Evolutionary conservation across 805 yeast genomes (phyloP), one percentile per base, ranked within the genome.

Genomic region (Kazachstania africana): DNA sequence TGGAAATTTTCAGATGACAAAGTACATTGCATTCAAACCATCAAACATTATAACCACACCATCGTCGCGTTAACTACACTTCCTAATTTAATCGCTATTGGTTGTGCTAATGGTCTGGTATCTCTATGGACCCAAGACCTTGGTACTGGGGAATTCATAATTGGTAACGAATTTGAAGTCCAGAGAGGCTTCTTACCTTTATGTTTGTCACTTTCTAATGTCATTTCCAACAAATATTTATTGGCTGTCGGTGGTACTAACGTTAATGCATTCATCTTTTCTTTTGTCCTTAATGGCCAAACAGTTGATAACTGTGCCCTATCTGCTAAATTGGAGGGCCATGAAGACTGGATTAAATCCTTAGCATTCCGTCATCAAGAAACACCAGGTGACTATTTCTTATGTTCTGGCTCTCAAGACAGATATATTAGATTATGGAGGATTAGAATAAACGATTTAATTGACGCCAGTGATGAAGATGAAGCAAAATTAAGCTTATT

Each of bases 331-430:
- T 56, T 91, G 21, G 67, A 75, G 17, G 98, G 99, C 4, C 98
- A 91, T 53, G 98, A 91, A 56, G 95, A 87, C 55, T 91, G 99
- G 99, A 71, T 91, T 31, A 79, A 80, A 49, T 66, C 83, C 10
- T 57, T 91, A 19, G 66, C 75, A 1, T 72, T 83, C 47, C 72
- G 68, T 23, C 55, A 65, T 35, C 45, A 43, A 29, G 65, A 60
- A 13, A 53, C 56, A 0, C 63, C 62, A 5, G 71, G 66, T 15
- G 75, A 72, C 37, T 72, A 67, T 43, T 50, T 82, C 3, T 60
- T 91, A 17, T 97, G 97, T 4, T 72, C 81, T 34, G 97, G 94
- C 0, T 78, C 95, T 1, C 95, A 91, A 50, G 99, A 91, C 54
- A 64, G 94, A 44, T 85, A 84, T 50, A 83, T 91, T 31, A 68